Percentiles rank a stretch among this genome's conserved stretches.
phyloP scores from a whole-genome alignment of 805 yeast species.

The Brettanomyces bruxellensis region DNA sequence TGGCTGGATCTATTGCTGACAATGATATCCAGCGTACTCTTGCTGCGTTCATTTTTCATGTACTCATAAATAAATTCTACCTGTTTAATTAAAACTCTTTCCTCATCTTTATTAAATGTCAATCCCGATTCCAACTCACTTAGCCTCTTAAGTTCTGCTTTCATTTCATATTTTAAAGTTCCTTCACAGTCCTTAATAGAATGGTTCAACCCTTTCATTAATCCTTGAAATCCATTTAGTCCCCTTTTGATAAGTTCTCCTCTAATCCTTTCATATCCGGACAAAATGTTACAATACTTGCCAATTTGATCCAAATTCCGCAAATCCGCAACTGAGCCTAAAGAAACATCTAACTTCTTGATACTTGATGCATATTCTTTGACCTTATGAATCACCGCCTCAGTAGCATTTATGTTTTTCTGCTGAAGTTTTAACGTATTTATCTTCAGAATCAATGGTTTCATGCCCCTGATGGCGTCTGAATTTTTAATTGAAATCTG shows the following conservation, averaged over 20 bases:
- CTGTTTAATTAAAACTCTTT: slow-evolving; percentile 26
- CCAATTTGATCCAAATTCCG: slow-evolving; percentile 30
- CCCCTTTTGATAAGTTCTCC: slow-evolving; percentile 8
- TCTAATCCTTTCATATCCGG: slow-evolving; percentile 27
- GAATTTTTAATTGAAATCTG: slow-evolving; percentile 44
- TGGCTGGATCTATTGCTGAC: slow-evolving; percentile 22
- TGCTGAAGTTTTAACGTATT: slow-evolving; percentile 46
- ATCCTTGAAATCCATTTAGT: slow-evolving; percentile 54
- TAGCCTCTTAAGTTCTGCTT: slow-evolving; percentile 29
- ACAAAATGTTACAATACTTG: slow-evolving; percentile 26
- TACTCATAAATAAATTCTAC: slow-evolving; percentile 35
- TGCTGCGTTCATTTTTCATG: slow-evolving; percentile 26
- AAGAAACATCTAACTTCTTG: slow-evolving; percentile 25
- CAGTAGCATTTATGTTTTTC: slow-evolving; percentile 46
- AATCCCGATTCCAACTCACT: slow-evolving; percentile 1
- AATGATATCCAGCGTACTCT: slow-evolving; percentile 26
- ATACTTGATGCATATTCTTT: slow-evolving; percentile 37
- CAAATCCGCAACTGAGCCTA: slow-evolving; percentile 20
- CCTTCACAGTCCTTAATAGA: slow-evolving; percentile 50
- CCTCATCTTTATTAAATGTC: slow-evolving; percentile 24
- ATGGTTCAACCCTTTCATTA: slow-evolving; percentile 49
- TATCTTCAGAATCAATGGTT: slow-evolving; percentile 63
- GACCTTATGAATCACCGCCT: slow-evolving; percentile 33
- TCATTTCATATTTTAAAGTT: slow-evolving; percentile 42
- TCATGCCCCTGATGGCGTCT: slow-evolving; percentile 52